Percentiles rank a stretch among this genome's conserved stretches.
Evolutionary conservation across 1,284 basidiomycete species (phyloP).

Genomic region (Paramarasmius palmivorus): DNA sequence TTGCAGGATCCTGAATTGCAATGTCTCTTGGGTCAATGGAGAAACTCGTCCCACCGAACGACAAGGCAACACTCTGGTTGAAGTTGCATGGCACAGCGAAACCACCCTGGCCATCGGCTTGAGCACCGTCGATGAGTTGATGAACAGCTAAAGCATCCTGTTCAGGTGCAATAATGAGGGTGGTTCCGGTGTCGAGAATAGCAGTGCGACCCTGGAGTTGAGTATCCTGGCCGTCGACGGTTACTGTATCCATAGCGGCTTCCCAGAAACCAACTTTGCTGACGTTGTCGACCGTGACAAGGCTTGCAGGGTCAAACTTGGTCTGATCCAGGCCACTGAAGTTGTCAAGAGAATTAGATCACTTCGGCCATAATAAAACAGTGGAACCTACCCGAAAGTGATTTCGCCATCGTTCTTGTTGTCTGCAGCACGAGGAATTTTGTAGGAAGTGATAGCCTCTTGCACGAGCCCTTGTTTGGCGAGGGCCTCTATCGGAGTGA

Average conservation of each 20-base stretch:
- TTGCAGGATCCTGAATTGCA: slow-evolving; percentile 62
- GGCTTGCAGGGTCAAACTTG: slow-evolving; percentile 61
- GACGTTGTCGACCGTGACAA: slow-evolving; percentile 61
- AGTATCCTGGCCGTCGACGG: slow-evolving; percentile 55
- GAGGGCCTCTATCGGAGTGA: slow-evolving; percentile 78
- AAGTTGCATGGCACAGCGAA: slow-evolving; percentile 83
- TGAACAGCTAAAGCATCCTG: slow-evolving; percentile 59
- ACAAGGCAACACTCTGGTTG: slow-evolving; percentile 61
- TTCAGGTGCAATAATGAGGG: slow-evolving; percentile 61
- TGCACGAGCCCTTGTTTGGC: slow-evolving; percentile 59
- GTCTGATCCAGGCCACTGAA: slow-evolving; percentile 62
- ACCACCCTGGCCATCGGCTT: slow-evolving; percentile 59
- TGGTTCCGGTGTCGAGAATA: slow-evolving; percentile 82
- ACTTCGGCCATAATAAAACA: neutral
- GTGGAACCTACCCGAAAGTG: slow-evolving; percentile 62
- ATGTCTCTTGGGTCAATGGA: slow-evolving; percentile 72
- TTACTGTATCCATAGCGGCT: slow-evolving; percentile 56
- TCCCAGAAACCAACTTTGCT: slow-evolving; percentile 79
- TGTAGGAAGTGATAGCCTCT: slow-evolving; percentile 78
- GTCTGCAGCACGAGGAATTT: slow-evolving; percentile 76
- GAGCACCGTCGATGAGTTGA: slow-evolving; percentile 60
- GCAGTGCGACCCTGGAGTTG: slow-evolving; percentile 63
- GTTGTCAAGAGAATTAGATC: neutral
- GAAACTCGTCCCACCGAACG: slow-evolving; percentile 66
- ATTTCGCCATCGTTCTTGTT: slow-evolving; percentile 77